Evolutionary conservation across 176 grass and related monocot species (phyloP), one percentile per base, ranked within the genome.

Genomic region (Dendrocalamus sinicus): DNA sequence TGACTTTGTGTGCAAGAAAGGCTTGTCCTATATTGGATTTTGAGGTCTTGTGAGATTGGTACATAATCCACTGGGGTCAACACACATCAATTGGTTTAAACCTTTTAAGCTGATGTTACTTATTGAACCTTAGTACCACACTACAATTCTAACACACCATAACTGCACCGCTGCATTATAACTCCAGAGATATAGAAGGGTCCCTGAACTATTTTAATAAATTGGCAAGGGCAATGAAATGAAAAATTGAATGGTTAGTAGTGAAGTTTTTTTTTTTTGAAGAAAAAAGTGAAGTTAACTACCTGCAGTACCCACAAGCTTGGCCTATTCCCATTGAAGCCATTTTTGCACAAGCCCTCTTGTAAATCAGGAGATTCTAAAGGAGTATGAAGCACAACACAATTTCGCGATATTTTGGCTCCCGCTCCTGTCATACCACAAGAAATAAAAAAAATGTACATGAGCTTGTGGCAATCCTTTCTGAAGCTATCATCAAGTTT

Each of bases 221-320:
- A 84, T n/a, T 89, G 12, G 8, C 22, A 81, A 68, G 68, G 32
- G 51, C 1, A 24, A 78, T 54, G 14, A 65, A 72, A n/a, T n/a
- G 22, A 69, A 66, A 73, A 39, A 32, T 45, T 64, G 14, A 44
- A 46, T 8, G 13, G 12, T 65, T 81, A 59, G 32, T 45, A 60
- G 0, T 30, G 16, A 47, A 46, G 43, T 30, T 30, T 71, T 46
- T 46, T 71, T 10, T 58, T 8, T 8, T 46, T 26, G 37, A 60
- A 46, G 67, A 41, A 70, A 72, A 72, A 30, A 72, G 66, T 67
- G 8, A 62, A 61, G 63, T 16, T 54, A 77, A 41, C 80, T 79
- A 98, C 95, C 95, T 98, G 95, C 50, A 98, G 77, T 70, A 80
- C 73, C 95, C 95, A 98, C 73, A 95, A 85, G 84, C 95, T 95